Evolutionary conservation across 164 flowering plant genomes (phyloP).

Genomic region (Vitis labrusca): DNA sequence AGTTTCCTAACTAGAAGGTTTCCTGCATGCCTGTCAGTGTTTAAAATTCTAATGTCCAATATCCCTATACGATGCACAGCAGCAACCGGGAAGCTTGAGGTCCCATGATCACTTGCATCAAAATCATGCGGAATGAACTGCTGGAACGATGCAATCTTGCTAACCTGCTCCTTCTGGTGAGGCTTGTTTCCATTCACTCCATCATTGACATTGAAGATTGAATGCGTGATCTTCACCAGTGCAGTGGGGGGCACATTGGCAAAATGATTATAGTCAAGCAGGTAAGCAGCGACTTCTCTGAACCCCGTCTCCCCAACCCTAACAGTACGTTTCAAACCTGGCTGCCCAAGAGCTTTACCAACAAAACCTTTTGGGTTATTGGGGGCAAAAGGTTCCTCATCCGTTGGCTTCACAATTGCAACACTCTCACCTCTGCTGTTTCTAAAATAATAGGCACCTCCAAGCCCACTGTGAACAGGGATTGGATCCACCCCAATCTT

Average conservation of each 20-base stretch:
- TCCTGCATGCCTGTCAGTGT: conserved; percentile 79
- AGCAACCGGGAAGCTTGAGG: conserved; percentile 72
- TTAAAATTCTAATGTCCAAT: conserved; percentile 69
- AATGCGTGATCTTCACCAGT: conserved; percentile 70
- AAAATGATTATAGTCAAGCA: conserved; percentile 62
- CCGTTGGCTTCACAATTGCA: conserved; percentile 81
- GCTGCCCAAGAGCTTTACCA: conserved; percentile 77
- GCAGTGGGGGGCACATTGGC: conserved; percentile 80
- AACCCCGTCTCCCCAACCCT: conserved; percentile 80
- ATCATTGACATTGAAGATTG: conserved; percentile 70
- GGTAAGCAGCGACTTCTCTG: conserved; percentile 78
- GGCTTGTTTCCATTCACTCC: conserved; percentile 51
- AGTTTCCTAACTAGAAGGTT: conserved; percentile 70
- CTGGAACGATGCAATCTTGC: conserved; percentile 78
- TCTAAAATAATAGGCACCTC: conserved; percentile 75
- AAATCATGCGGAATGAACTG: conserved; percentile 67
- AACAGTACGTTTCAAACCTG: conserved; percentile 69
- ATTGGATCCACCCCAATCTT: conserved; percentile 63
- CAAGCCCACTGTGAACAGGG: conserved; percentile 66
- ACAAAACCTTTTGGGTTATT: conserved; percentile 82
- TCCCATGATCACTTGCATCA: conserved; percentile 82
- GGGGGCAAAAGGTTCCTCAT: conserved; percentile 84
- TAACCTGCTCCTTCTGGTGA: conserved; percentile 45
- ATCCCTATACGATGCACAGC: conserved; percentile 77
- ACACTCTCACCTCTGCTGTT: conserved; percentile 58